Conservation (phyloP, 1,284 basidiomycete genomes). For the Cutaneotrichosporon cavernicola region DNA sequence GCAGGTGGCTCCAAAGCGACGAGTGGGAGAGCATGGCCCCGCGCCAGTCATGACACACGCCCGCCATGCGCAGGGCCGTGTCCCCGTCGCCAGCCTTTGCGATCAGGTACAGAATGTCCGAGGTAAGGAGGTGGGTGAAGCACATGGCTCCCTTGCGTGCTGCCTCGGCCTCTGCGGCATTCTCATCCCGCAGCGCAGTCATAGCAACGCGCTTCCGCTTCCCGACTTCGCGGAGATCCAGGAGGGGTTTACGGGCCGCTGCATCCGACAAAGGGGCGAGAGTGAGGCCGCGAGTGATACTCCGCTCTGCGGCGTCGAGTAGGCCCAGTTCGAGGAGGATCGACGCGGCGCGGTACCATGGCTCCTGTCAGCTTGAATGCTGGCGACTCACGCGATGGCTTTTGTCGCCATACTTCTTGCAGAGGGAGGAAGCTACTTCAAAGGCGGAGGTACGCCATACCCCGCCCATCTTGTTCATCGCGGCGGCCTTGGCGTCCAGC, state of each 20-base stretch:
- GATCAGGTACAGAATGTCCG: conserved; percentile 38
- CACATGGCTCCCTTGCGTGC: conserved; percentile 25
- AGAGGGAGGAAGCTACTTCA: conserved; percentile 30
- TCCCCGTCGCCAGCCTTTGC: conserved; percentile 32
- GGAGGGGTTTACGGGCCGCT: conserved; percentile 6
- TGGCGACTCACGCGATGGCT: conserved; percentile 23
- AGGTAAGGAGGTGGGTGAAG: conserved; percentile 32
- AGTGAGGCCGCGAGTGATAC: conserved; percentile 13
- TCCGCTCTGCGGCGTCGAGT: conserved; percentile 21
- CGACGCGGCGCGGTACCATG: conserved; percentile 35
- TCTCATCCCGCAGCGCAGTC: neutral
- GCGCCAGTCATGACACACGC: conserved; percentile 39
- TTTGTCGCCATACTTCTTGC: conserved; percentile 30
- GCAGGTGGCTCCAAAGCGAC: conserved; percentile 32
- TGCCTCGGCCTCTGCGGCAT: conserved; percentile 11
- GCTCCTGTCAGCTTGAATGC: conserved; percentile 20
- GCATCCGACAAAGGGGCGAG: conserved; percentile 1
- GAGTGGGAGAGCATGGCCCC: conserved; percentile 21
- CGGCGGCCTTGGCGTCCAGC: conserved; percentile 34
- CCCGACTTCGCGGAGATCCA: conserved; percentile 10
- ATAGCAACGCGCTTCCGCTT: neutral
- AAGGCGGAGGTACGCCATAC: conserved; percentile 29
- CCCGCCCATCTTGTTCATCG: conserved; percentile 29
- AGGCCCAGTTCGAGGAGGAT: conserved; percentile 22
- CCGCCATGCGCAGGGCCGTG: conserved; percentile 33